A percentile compares a stretch with the other conserved stretches of the same genome.
These are phyloP conservation scores for Monilinia aucupariae DNA, from an alignment of 2,329 filamentous ascomycete genomes.

Conservation along the genomic window DNA sequence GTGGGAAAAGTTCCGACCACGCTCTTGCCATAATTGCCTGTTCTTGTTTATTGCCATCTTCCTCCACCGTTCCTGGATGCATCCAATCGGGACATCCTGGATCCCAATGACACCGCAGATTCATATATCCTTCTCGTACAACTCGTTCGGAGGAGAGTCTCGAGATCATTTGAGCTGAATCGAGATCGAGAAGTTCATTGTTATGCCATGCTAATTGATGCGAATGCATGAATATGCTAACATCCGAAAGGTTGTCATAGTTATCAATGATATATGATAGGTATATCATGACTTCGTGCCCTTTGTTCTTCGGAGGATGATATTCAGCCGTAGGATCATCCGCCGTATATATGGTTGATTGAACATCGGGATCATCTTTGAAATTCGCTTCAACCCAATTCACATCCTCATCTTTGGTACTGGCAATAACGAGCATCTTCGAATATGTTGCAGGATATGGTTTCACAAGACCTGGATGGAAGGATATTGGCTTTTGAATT, in stretches of 20 bases:
- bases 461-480: background rate
- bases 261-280: constrained; percentile 57
- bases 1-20: constrained; percentile 34
- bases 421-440: constrained; percentile 10
- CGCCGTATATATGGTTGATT: constrained; percentile 25
- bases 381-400: constrained; percentile 6
- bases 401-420: constrained; percentile 6
- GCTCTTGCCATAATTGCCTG: constrained; percentile 30
- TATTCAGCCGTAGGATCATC: constrained; percentile 35
- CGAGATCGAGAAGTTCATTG: constrained; percentile 27
- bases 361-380: background rate
- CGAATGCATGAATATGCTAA: constrained; percentile 37
- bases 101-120: constrained; percentile 54
- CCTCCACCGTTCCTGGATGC: constrained; percentile 32
- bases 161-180: constrained; percentile 35
- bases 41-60: constrained; percentile 11
- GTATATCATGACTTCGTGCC: constrained; percentile 31
- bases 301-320: constrained; percentile 45
- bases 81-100: constrained; percentile 51
- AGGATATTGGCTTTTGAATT: background rate
- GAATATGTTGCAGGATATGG: background rate
- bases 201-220: constrained; percentile 43
- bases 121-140: constrained; percentile 51
- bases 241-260: constrained; percentile 46
- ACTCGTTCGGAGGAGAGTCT: constrained; percentile 36